phyloP scores from a whole-genome alignment of 139 green algal species.

The Mesotaenium endlicherianum region DNA sequence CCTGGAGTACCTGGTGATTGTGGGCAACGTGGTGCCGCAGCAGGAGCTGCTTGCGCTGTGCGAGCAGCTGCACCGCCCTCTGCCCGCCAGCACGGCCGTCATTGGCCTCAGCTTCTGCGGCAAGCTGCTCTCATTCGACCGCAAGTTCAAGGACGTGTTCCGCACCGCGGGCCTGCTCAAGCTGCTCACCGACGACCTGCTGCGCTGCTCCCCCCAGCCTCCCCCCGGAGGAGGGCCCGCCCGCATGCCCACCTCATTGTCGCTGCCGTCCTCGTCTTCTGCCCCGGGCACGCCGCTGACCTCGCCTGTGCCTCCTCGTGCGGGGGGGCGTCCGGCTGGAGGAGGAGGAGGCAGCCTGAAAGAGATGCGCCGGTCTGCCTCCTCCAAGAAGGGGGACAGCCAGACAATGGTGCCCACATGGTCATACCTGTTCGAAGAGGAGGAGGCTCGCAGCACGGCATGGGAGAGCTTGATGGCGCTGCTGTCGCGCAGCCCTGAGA shows the following conservation, averaged over 20 bases:
- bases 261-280: neutral
- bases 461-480: constrained; percentile 34
- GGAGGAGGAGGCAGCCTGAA: neutral
- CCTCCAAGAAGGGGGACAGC: neutral
- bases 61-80: constrained; percentile 23
- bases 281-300: neutral
- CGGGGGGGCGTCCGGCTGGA: neutral
- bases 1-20: constrained; percentile 38
- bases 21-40: constrained; percentile 28
- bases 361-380: neutral
- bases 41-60: constrained; percentile 49
- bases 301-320: neutral
- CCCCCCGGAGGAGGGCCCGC: neutral
- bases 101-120: constrained; percentile 22
- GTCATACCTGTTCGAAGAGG: constrained; percentile 24
- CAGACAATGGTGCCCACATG: too few relatives aligned
- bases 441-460: neutral
- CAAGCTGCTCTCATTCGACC: constrained; percentile 43
- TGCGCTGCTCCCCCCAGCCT: constrained; percentile 1
- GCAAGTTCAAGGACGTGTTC: constrained; percentile 23
- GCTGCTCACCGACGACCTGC: constrained; percentile 33
- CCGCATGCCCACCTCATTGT: neutral
- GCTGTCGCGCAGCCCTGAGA: constrained; percentile 4
- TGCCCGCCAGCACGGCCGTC: neutral
- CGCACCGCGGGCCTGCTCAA: constrained; percentile 37